A percentile compares a stretch with the other conserved stretches of the same genome.
phyloP scores from a whole-genome alignment of 768 basidiomycete species.

The Lactarius tabidus region DNA sequence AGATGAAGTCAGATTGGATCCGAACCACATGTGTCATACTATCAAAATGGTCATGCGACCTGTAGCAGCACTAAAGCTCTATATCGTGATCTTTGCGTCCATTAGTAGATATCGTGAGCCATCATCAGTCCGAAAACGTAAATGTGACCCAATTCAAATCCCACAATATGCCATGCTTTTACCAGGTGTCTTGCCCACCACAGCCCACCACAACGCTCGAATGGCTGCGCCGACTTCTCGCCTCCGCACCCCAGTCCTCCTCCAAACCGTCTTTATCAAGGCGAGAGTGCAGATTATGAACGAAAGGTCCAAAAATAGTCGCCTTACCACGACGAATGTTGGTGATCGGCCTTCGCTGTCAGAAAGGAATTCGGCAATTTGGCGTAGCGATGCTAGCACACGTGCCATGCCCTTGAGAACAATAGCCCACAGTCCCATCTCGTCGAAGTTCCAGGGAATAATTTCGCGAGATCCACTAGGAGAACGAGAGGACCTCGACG shows the following conservation, averaged over 20 bases:
- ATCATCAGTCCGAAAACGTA: background rate
- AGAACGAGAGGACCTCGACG: constrained; percentile 27
- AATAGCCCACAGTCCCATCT: constrained; percentile 80
- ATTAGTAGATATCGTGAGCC: constrained; percentile 4
- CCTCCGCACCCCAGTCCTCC: constrained; percentile 62
- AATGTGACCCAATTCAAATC: constrained; percentile 29
- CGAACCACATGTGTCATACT: background rate
- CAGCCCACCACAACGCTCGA: constrained; percentile 62
- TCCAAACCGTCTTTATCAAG: constrained; percentile 58
- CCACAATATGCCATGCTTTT: constrained; percentile 50
- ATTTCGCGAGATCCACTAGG: constrained; percentile 24
- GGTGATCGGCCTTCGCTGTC: constrained; percentile 60
- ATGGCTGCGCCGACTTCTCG: constrained; percentile 65
- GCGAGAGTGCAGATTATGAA: constrained; percentile 66
- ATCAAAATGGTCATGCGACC: no score
- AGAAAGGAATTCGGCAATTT: constrained; percentile 55
- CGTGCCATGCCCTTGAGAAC: constrained; percentile 62
- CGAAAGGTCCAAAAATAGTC: constrained; percentile 73
- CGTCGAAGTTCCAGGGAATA: constrained; percentile 34
- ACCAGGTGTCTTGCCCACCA: constrained; percentile 50
- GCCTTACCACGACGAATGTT: constrained; percentile 59
- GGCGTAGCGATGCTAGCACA: constrained; percentile 45
- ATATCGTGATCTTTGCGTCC: background rate
- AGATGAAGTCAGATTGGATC: background rate
- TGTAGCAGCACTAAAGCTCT: background rate